phyloP scores from a whole-genome alignment of 176 grass and related monocot genomes.

The Carex littledalei region DNA sequence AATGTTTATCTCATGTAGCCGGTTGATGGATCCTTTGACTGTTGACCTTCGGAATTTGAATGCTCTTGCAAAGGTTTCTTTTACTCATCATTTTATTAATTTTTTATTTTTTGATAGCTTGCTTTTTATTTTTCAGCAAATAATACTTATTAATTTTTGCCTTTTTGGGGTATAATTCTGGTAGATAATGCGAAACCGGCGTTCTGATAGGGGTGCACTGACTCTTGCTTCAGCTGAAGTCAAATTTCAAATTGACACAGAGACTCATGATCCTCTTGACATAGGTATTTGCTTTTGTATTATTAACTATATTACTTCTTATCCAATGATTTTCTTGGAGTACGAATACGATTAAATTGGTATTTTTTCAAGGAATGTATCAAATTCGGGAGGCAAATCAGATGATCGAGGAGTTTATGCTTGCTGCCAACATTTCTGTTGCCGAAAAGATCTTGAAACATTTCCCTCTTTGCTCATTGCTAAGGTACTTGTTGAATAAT shows the following conservation, averaged over 20 bases:
- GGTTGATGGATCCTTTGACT: slow-evolving; percentile 84
- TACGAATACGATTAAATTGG: slow-evolving; percentile 20
- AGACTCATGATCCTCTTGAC: slow-evolving; percentile 98
- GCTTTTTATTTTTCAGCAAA: not conserved
- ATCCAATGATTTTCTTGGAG: slow-evolving; percentile 1
- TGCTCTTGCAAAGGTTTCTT: slow-evolving; percentile 76
- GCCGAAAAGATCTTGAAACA: slow-evolving; percentile 97
- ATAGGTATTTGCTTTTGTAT: slow-evolving; percentile 54
- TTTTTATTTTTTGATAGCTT: slow-evolving; percentile 20
- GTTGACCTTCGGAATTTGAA: slow-evolving; percentile 94
- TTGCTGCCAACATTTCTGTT: slow-evolving; percentile 89
- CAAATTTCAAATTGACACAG: slow-evolving; percentile 97
- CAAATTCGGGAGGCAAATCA: slow-evolving; percentile 99
- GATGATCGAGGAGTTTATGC: slow-evolving; percentile 99
- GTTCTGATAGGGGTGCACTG: slow-evolving; percentile 83
- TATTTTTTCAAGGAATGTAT: slow-evolving; percentile 75
- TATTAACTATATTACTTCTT: slow-evolving; percentile 14
- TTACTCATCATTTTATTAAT: not conserved
- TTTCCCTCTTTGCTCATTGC: slow-evolving; percentile 68
- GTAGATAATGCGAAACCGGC: slow-evolving; percentile 78
- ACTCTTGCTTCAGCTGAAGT: slow-evolving; percentile 99
- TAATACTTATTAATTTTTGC: not conserved
- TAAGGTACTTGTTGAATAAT: slow-evolving; percentile 44
- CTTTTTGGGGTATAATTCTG: not conserved
- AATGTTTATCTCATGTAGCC: slow-evolving; percentile 41